Evolutionary conservation across 2,329 filamentous ascomycete genomes (phyloP), one percentile per base, ranked within the genome.

Genomic region (Xylaria sp.): DNA sequence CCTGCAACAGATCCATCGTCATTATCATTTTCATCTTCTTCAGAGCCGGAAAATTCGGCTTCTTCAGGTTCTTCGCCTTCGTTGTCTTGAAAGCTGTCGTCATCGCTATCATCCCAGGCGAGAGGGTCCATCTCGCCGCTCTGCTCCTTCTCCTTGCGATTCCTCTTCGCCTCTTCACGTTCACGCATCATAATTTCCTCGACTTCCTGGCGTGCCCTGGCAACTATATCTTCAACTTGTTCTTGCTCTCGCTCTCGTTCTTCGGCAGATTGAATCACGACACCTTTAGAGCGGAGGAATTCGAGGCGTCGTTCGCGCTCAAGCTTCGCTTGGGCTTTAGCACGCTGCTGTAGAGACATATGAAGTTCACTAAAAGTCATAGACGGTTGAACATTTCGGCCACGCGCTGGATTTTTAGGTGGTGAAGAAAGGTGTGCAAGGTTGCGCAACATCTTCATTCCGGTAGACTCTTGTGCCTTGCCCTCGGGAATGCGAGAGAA

Each of bases 161-260:
- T 86, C 76, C 90, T 89, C 81, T 92, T 95, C 0, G 89, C 89
- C 53, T 88, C 90, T 32, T 88, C 91, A 71, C 90, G 90, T 81
- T 99, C 96, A 58, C 89, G 85, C 74, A 91, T 89, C 80, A 91
- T 91, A 59, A 98, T 90, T 73, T 92, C 90, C 53, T 92, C 88
- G 1, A 91, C 94, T 77, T 98, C 93, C 69, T 90, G 86, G 66
- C 94, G 87, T 23, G 94, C 95, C 75, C 91, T 94, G 57, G 95
- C 91, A 29, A 98, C 88, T 69, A 98, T 87, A 75, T 98, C 92
- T 74, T 98, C 96, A 13, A 97, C 89, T 68, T 94, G 90, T 66
- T 92, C 90, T 79, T 93, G 89, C 78, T 97, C 92, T 40, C 89
- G 88, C 76, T 94, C 92, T 23, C 93, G 89, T 79, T 99, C 94